Evolutionary conservation across 495 filamentous ascomycete species (phyloP).

Genomic region (Neurospora sp.): DNA sequence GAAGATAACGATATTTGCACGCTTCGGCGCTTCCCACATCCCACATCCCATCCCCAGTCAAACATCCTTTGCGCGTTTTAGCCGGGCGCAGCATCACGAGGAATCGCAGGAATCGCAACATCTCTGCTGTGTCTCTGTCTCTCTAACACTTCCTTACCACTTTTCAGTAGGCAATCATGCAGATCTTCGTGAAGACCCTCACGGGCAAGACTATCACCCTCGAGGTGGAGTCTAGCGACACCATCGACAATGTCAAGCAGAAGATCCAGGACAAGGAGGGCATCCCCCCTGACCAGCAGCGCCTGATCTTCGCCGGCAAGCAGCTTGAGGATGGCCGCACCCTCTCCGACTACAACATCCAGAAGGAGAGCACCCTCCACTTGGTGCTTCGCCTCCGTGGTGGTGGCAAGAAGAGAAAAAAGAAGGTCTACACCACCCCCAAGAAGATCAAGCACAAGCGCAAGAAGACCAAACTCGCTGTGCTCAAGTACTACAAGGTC

Average conservation of each 20-base stretch:
- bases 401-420: constrained; percentile 99
- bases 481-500: constrained; percentile 99
- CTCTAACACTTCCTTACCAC: constrained; percentile 23
- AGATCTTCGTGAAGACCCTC: constrained; percentile 99
- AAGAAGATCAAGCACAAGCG: constrained; percentile 99
- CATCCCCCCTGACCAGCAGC: constrained; percentile 99
- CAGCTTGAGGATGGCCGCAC: constrained; percentile 99
- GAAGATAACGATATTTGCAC: not conserved
- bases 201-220: constrained; percentile 99
- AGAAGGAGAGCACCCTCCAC: constrained; percentile 99
- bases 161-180: constrained; percentile 62
- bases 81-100: not conserved
- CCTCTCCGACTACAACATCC: constrained; percentile 99
- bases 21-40: not conserved
- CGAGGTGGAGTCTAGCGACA: constrained; percentile 99
- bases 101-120: not conserved
- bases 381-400: constrained; percentile 95
- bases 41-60: not conserved
- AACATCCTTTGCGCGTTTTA: not conserved
- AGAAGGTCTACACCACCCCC: constrained; percentile 99
- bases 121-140: constrained; percentile 7
- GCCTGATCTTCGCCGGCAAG: constrained; percentile 99
- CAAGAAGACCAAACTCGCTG: constrained; percentile 98
- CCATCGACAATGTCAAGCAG: constrained; percentile 99
- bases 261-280: constrained; percentile 96